Conservation (phyloP, 345 rosid genomes). For the Gynandropsis gynandra region DNA sequence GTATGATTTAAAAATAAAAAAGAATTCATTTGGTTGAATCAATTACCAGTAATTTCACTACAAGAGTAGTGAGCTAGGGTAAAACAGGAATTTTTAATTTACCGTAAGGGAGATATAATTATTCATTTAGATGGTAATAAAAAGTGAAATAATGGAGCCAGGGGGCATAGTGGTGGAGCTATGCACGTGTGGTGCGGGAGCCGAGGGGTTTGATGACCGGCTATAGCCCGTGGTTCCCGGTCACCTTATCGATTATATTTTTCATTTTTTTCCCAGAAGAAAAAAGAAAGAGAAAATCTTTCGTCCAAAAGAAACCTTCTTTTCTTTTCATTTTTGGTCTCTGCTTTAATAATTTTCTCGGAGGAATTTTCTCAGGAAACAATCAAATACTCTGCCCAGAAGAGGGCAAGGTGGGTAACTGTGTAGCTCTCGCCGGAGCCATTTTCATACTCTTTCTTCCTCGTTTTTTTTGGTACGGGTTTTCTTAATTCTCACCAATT, state of each 20-base stretch:
- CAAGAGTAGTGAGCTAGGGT: too few relatives aligned
- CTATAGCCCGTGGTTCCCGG: conserved; percentile 34
- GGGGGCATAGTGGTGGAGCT: not conserved
- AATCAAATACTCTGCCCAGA: conserved; percentile 29
- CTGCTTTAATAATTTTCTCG: conserved; percentile 12
- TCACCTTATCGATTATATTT: conserved; percentile 15
- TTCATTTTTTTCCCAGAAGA: not conserved
- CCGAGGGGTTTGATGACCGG: conserved; percentile 33
- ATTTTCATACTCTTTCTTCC: not conserved
- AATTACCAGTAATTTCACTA: too few relatives aligned
- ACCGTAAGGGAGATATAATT: too few relatives aligned
- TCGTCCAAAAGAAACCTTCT: conserved; percentile 11
- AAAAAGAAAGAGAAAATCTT: conserved; percentile 6
- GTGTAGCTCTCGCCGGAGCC: not conserved
- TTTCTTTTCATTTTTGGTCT: not conserved
- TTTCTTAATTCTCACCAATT: conserved; percentile 15
- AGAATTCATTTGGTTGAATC: too few relatives aligned
- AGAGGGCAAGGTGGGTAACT: conserved; percentile 16
- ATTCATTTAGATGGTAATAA: not conserved
- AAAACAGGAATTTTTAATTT: too few relatives aligned
- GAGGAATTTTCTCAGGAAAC: conserved; percentile 18
- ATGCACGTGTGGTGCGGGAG: conserved; percentile 44
- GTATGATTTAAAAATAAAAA: too few relatives aligned
- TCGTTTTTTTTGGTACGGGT: not conserved
- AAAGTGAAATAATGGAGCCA: too few relatives aligned